Evolutionary conservation across 345 rosid genomes (phyloP).

Genomic region (Moringa oleifera): DNA sequence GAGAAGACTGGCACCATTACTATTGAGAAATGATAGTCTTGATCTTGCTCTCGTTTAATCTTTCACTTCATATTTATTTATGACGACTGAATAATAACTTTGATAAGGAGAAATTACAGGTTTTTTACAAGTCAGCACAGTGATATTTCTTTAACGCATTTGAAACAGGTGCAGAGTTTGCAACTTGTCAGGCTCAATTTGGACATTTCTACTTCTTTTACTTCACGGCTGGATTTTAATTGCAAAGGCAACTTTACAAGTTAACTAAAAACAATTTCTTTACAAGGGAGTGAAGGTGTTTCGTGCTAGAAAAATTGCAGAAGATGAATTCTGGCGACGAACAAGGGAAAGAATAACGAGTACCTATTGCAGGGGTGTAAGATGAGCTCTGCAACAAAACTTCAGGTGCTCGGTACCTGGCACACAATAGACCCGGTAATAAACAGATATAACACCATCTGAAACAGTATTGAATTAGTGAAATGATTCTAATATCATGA

Average conservation of each 20-base stretch:
- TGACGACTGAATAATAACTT: background rate
- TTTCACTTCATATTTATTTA: too few species aligned
- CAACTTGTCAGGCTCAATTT: background rate
- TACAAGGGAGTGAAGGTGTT: background rate
- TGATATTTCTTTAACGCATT: too few species aligned
- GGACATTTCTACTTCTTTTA: background rate
- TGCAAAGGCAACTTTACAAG: background rate
- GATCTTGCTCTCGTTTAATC: too few species aligned
- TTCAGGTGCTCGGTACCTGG: constrained; percentile 97
- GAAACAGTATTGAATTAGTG: constrained; percentile 9
- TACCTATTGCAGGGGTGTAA: constrained; percentile 94
- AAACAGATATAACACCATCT: background rate
- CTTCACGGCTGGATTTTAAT: background rate
- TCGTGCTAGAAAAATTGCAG: background rate
- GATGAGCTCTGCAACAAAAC: constrained; percentile 76
- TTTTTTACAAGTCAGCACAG: too few species aligned
- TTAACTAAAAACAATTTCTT: background rate
- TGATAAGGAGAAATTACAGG: too few species aligned
- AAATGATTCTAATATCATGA: background rate
- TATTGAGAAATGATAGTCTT: too few species aligned
- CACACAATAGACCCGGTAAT: background rate
- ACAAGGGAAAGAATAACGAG: background rate
- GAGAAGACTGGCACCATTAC: too few species aligned
- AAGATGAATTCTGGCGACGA: too few species aligned
- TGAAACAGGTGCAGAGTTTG: background rate